Evolutionary conservation across 495 filamentous ascomycete species (phyloP).

Genomic region (Collariella sp.): DNA sequence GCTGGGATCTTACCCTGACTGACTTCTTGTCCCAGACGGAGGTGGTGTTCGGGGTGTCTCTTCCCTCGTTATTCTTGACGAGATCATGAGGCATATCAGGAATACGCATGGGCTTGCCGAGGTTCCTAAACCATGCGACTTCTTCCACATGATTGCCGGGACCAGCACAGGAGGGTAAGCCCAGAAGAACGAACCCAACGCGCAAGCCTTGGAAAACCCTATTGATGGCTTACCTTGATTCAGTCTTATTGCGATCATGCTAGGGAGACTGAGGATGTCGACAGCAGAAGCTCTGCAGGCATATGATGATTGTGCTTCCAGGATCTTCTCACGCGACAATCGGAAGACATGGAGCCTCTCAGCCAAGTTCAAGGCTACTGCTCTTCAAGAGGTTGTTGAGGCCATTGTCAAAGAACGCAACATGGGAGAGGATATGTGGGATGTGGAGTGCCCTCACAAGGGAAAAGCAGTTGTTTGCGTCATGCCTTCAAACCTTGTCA

Average conservation of each 20-base stretch:
- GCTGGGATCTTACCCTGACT: not conserved
- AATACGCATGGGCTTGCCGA: constrained; percentile 6
- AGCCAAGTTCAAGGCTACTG: constrained; percentile 5
- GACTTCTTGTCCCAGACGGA: constrained; percentile 21
- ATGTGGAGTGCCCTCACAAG: constrained; percentile 1
- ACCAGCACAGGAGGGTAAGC: constrained; percentile 35
- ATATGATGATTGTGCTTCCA: constrained; percentile 20
- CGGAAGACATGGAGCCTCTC: constrained; percentile 13
- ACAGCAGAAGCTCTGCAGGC: constrained; percentile 22
- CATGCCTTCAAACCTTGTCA: constrained; percentile 4
- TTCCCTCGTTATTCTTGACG: constrained; percentile 26
- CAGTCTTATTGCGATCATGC: constrained; percentile 31
- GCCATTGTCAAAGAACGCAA: constrained; percentile 4
- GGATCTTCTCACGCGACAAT: constrained; percentile 22
- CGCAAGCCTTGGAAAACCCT: not conserved
- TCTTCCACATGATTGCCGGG: constrained; percentile 33
- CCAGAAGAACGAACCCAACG: not conserved
- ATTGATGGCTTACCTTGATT: not conserved
- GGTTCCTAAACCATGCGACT: constrained; percentile 29
- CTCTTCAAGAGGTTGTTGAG: constrained; percentile 9
- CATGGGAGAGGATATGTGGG: constrained; percentile 7
- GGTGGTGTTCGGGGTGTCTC: constrained; percentile 33
- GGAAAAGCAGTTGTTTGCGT: constrained; percentile 16
- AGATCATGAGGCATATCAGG: constrained; percentile 27
- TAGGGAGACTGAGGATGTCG: constrained; percentile 30